Percentiles rank a stretch among this genome's conserved stretches.
Conservation (phyloP, 306 rosid species). For the Ziziphus jujuba region DNA sequence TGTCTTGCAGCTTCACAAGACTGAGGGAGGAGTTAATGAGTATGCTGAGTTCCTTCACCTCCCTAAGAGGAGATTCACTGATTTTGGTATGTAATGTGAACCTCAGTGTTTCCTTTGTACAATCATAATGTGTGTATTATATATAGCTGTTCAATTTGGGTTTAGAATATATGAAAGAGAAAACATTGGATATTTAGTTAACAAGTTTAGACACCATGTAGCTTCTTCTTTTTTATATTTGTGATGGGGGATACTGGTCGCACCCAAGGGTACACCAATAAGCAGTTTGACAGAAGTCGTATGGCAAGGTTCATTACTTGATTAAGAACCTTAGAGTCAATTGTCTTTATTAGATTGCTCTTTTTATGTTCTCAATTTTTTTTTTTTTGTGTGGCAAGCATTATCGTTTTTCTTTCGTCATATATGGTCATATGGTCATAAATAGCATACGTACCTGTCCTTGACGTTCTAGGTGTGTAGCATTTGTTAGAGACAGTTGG, state of each 20-base stretch:
- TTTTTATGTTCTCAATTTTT: too few species aligned
- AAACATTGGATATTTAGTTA: neutral
- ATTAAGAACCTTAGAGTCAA: too few species aligned
- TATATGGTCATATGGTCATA: too few species aligned
- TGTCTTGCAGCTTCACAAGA: slow-evolving; percentile 95
- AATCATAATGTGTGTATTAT: neutral
- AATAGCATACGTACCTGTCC: too few species aligned
- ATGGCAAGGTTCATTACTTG: too few species aligned
- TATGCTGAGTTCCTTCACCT: slow-evolving; percentile 98
- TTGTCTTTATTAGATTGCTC: too few species aligned
- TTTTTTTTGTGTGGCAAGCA: too few species aligned
- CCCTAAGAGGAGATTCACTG: slow-evolving; percentile 66
- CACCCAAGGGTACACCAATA: too few species aligned
- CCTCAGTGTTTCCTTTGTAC: neutral
- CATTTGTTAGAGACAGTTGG: neutral
- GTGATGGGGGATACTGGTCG: too few species aligned
- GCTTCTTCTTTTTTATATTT: too few species aligned
- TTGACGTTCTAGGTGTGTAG: neutral
- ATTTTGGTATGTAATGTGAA: slow-evolving; percentile 49
- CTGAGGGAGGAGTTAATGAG: slow-evolving; percentile 61
- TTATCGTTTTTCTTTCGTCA: too few species aligned
- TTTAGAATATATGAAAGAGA: neutral
- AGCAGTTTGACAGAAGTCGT: too few species aligned
- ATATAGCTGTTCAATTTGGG: neutral
- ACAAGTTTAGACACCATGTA: neutral